A percentile compares a stretch with the other conserved stretches of the same genome.
Evolutionary conservation across 169 alveolate species (phyloP).

Genomic region (Cryptosporidium meleagridis): DNA sequence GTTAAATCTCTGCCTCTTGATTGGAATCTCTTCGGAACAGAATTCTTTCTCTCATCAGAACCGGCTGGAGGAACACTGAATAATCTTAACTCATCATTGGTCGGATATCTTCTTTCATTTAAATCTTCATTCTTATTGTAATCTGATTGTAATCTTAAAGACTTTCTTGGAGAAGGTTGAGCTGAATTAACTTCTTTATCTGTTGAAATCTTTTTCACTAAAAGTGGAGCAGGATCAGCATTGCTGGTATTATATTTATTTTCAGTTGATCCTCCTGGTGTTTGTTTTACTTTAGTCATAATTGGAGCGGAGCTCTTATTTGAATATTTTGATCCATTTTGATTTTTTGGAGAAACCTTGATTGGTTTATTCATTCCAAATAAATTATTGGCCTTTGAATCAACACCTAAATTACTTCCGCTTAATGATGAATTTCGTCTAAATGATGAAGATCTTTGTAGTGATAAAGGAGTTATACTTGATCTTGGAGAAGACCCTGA

Average conservation of each 20-base stretch:
- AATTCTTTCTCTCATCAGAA: slow-evolving; percentile 26
- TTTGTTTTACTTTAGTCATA: slow-evolving; percentile 4
- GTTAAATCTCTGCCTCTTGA: slow-evolving; percentile 55
- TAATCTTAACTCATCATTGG: slow-evolving; percentile 62
- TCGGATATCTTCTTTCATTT: slow-evolving; percentile 32
- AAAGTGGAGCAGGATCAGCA: background rate
- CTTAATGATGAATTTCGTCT: background rate
- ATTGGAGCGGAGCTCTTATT: background rate
- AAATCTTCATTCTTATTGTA: background rate
- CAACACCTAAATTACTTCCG: background rate
- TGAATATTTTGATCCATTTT: background rate
- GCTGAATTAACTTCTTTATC: slow-evolving; percentile 61
- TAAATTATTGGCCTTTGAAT: background rate
- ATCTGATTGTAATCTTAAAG: slow-evolving; percentile 59
- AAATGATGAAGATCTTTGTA: background rate
- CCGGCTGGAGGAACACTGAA: slow-evolving; percentile 60
- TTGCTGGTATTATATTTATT: background rate
- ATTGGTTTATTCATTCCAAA: background rate
- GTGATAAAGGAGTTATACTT: slow-evolving; percentile 11
- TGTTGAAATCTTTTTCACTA: slow-evolving; percentile 30
- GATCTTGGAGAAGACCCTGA: slow-evolving; percentile 4
- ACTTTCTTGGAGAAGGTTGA: slow-evolving; percentile 70
- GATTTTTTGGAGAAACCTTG: slow-evolving; percentile 27
- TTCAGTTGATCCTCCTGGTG: background rate
- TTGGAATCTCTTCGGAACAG: slow-evolving; percentile 9